phyloP scores from a whole-genome alignment of 2,329 filamentous ascomycete genomes.

The Myriosclerotinia scirpicola region DNA sequence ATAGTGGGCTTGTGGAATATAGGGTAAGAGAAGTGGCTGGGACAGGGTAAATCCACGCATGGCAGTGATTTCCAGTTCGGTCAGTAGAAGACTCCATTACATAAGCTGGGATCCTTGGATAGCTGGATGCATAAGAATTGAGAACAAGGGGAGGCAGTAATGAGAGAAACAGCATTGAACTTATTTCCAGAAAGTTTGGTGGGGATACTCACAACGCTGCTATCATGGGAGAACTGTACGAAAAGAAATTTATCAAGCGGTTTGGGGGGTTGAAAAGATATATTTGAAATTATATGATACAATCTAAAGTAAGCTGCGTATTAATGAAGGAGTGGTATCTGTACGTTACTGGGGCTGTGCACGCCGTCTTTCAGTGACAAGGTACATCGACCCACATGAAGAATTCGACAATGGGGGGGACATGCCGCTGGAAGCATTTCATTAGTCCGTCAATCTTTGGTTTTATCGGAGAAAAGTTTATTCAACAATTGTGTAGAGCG shows the following conservation, averaged over 20 bases:
- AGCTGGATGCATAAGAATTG: not conserved
- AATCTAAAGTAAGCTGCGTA: too few species aligned
- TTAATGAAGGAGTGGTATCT: not conserved
- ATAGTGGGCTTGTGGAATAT: not conserved
- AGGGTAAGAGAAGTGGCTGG: conserved; percentile 8
- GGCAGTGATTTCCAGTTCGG: conserved; percentile 8
- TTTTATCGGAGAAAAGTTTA: not conserved
- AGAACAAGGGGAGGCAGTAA: not conserved
- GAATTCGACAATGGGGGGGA: not conserved
- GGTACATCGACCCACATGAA: not conserved
- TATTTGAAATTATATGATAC: not conserved
- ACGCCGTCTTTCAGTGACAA: too few species aligned
- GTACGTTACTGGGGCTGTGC: too few species aligned
- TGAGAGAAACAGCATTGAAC: not conserved
- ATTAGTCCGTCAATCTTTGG: not conserved
- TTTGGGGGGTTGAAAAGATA: too few species aligned
- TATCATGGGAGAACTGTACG: too few species aligned
- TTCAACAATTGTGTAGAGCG: too few species aligned
- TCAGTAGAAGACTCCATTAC: not conserved
- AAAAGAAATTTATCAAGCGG: too few species aligned
- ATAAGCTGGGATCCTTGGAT: not conserved
- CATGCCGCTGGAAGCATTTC: not conserved
- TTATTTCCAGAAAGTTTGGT: not conserved
- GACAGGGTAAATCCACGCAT: not conserved
- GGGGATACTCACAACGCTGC: too few species aligned